These are phyloP conservation scores for Paramecium primaurelia DNA, from an alignment of 73 alveolate genomes.

Conservation along the genomic window DNA sequence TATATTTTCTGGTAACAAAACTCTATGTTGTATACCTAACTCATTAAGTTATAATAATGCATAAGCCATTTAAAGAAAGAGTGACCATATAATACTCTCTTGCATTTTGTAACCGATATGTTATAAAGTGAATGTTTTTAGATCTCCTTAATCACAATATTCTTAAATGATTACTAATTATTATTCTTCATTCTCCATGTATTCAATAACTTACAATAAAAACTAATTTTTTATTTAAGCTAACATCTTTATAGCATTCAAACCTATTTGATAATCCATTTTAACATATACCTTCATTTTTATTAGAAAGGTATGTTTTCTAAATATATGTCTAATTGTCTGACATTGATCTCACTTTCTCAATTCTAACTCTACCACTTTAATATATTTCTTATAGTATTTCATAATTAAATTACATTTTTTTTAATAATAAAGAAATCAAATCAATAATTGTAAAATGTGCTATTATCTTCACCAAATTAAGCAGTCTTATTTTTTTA, in stretches of 20 bases:
- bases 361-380: not conserved
- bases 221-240: not conserved
- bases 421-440: not conserved
- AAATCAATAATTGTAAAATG: not conserved
- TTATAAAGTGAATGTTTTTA: not conserved
- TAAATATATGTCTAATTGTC: slow-evolving; percentile 31
- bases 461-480: not conserved
- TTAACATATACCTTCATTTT: not conserved
- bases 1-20: slow-evolving; percentile 6
- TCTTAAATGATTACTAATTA: slow-evolving; percentile 21
- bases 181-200: slow-evolving; percentile 19
- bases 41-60: slow-evolving; percentile 8
- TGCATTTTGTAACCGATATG: slow-evolving; percentile 46
- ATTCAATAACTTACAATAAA: not conserved
- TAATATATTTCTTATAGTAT: slow-evolving; percentile 14
- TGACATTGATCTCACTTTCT: not conserved
- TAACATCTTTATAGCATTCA: slow-evolving; percentile 9
- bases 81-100: slow-evolving; percentile 39
- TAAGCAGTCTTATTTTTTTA: not conserved
- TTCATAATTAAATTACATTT: slow-evolving; percentile 19
- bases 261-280: not conserved
- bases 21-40: not conserved
- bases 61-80: slow-evolving; percentile 16
- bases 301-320: slow-evolving; percentile 2
- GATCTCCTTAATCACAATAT: slow-evolving; percentile 50